Base-by-base conservation (phyloP, 805 yeast species). In the Metschnikowia kunwiensis region DNA sequence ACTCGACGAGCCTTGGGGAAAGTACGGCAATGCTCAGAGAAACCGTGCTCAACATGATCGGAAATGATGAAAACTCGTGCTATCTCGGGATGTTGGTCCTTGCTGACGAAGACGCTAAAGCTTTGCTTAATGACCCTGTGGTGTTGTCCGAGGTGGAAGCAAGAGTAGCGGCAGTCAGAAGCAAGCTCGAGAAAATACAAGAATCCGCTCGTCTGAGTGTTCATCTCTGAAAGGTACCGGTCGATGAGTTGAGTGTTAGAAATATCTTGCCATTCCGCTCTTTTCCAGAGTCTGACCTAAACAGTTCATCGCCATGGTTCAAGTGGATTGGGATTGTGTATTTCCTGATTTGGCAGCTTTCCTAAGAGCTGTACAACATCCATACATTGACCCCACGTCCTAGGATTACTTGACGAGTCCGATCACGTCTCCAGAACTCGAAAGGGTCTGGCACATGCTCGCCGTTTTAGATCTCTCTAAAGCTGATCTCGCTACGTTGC, bases 401-500 rank as follows among this genome's bases (percentile, higher is more conserved):
- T n/a, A n/a, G n/a, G n/a, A n/a, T n/a, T n/a, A n/a, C n/a, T n/a
- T n/a, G n/a, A n/a, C n/a, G n/a, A 89, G 88, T 56, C 97, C 96
- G 5, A 76, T 88, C 37, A 87, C 96, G 0, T 72, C 75, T 39
- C 70, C 86, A 44, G 67, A 67, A 19, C 74, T 80, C 43, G 63
- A 61, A 23, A 76, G 75, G 22, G 57, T 70, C 15, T 75, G 86
- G 57, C 67, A 70, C 8, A 72, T 76, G 43, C 67, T 88, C 56
- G 80, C 87, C 2, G 77, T 79, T 12, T 68, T 93, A 32, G 87
- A 87, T 43, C 64, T 93, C 35, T 77, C 85, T 7, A 84, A 83
- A 52, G 96, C 96, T 1, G 87, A 86, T 50, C 64, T 93, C 32
- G 77, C 96, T 0, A 70, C 85, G 5, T 65, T 93, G 19, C 82